phyloP scores from a whole-genome alignment of 1,284 basidiomycete species.

The Ganoderma sinense region DNA sequence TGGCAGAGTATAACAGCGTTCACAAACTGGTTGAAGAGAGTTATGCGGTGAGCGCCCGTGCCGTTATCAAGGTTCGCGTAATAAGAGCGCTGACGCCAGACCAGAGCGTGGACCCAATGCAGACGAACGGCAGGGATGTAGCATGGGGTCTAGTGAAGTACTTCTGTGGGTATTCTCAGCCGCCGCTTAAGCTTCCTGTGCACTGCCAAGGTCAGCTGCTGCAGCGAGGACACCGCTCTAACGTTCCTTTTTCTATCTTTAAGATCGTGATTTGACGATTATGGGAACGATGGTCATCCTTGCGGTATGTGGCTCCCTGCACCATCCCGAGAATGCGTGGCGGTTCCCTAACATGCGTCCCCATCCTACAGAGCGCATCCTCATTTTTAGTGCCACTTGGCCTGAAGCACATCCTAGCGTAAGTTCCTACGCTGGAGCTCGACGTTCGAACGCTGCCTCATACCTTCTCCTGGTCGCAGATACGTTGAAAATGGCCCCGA shows the following conservation, averaged over 20 bases:
- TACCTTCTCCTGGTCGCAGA: constrained; percentile 19
- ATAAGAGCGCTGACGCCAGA: constrained; percentile 24
- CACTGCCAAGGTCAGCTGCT: constrained; percentile 7
- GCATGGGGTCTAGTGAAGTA: constrained; percentile 39
- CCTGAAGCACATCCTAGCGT: constrained; percentile 21
- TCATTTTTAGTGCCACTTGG: constrained; percentile 17
- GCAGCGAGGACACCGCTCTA: background rate
- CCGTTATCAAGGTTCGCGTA: background rate
- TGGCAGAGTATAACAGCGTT: constrained; percentile 52
- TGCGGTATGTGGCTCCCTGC: background rate
- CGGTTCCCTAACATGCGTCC: background rate
- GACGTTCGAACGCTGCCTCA: background rate
- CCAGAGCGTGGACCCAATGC: constrained; percentile 30
- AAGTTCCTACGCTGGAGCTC: background rate
- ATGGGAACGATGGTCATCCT: constrained; percentile 12
- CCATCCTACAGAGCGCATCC: constrained; percentile 11
- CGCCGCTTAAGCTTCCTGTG: background rate
- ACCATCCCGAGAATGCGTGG: background rate
- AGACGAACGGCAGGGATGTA: constrained; percentile 26
- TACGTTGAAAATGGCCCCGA: constrained; percentile 51
- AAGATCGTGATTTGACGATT: constrained; percentile 1
- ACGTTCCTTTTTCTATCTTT: background rate
- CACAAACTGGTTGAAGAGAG: constrained; percentile 43
- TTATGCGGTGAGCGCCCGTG: constrained; percentile 23
- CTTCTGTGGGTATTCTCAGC: constrained; percentile 27